Percentiles rank a stretch among this genome's conserved stretches.
These are phyloP conservation scores for Blastobotrys elegans DNA, from an alignment of 1,139 yeast genomes.

Conservation along the genomic window DNA sequence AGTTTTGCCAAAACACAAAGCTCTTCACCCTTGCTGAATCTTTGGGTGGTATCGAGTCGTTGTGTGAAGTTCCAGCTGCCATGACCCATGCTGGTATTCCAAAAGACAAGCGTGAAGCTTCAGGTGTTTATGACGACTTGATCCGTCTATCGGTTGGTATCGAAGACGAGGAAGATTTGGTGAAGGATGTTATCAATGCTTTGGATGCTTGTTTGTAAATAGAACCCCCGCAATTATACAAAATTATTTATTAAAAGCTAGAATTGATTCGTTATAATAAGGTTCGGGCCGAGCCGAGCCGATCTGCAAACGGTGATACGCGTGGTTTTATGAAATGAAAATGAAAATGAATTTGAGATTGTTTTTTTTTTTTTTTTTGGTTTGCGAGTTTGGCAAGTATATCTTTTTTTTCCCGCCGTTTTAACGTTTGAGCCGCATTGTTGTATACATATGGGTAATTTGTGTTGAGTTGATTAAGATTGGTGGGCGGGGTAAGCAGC, in stretches of 20 bases:
- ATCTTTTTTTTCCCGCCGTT: too few species aligned
- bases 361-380: too few species aligned
- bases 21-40: conserved; percentile 85
- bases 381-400: too few species aligned
- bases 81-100: conserved; percentile 96
- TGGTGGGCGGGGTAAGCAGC: too few species aligned
- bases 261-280: too few species aligned
- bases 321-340: too few species aligned
- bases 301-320: too few species aligned
- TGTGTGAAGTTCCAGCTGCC: conserved; percentile 83
- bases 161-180: conserved; percentile 74
- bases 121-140: conserved; percentile 79
- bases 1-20: conserved; percentile 68
- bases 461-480: too few species aligned
- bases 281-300: too few species aligned
- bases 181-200: conserved; percentile 71
- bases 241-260: not conserved
- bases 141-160: conserved; percentile 83
- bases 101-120: conserved; percentile 68
- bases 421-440: too few species aligned
- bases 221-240: conserved; percentile 5
- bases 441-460: too few species aligned
- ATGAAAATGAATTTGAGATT: too few species aligned
- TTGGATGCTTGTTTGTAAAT: conserved; percentile 39
- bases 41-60: conserved; percentile 83